Base-by-base conservation (phyloP, 2,329 filamentous ascomycete species). In the Albifimbria verrucaria region DNA sequence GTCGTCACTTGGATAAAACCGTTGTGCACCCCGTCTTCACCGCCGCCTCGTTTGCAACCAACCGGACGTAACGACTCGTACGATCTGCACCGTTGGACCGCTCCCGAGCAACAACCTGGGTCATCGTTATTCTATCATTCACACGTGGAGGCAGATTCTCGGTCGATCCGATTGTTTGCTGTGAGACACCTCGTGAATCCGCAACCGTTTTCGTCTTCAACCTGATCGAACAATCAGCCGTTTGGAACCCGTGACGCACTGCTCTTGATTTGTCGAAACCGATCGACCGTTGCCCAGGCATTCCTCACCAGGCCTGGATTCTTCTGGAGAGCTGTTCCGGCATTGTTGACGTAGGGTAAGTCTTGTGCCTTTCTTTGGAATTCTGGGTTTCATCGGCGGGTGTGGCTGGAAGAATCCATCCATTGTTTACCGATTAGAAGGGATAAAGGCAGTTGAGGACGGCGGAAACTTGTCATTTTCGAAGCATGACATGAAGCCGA, bases 381-480 rank as follows among this genome's bases (percentile, higher is more conserved):
- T 65, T 52, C 47, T 50, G 51, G 58, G 62, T 65, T 59, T 65
- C 56, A 63, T 56, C 18, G 22, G 18, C 22, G 20, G 22, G 22
- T 23, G 42, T 21, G 42, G 42, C 42, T 44, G 42, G 42, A 20
- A 44, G 18, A 11, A 23, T 21, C 42, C 18, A 44, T 21, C 18
- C 20, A 23, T 44, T 11, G 42, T 20, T 7, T 23, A 12, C 22
- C 42, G 9, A n/a, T 39, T 12, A 39, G 22, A 20, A 44, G 52
- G 50, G 57, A 65, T 62, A 65, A 65, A 65, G 61, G 52, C 11
- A 49, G 57, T 57, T 51, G 50, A n/a, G n/a, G n/a, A n/a, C n/a
- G n/a, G n/a, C n/a, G n/a, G 52, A 54, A 51, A 55, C 57, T 56
- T 65, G 54, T 43, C 56, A 56, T 20, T 48, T 57, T 48, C 39